Conservation (phyloP, 2,329 filamentous ascomycete species). For the Clonostachys byssicola region DNA sequence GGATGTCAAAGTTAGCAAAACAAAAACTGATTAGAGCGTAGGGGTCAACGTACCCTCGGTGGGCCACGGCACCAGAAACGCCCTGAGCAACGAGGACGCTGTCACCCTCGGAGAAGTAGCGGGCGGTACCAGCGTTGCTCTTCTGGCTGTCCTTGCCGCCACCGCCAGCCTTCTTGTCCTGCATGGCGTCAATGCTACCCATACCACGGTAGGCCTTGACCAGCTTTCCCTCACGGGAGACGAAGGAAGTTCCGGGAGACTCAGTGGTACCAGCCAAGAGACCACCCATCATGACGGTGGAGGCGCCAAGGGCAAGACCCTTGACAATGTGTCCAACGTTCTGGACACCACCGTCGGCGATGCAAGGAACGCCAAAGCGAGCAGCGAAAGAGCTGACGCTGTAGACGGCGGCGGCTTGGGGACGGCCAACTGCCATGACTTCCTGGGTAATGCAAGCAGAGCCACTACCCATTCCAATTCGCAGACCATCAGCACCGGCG, state of each 20-base stretch:
- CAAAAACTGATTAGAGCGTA: background rate
- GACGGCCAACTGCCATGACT: constrained; percentile 97
- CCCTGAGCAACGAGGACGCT: constrained; percentile 93
- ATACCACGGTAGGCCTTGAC: constrained; percentile 99
- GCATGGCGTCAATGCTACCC: constrained; percentile 99
- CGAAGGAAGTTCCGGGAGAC: constrained; percentile 94
- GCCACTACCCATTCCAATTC: constrained; percentile 98
- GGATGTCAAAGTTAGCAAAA: background rate
- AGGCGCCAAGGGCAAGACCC: constrained; percentile 89
- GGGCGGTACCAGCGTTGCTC: constrained; percentile 91
- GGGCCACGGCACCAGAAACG: constrained; percentile 81
- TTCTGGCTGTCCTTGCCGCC: constrained; percentile 69
- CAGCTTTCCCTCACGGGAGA: constrained; percentile 93
- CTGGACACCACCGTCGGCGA: constrained; percentile 95
- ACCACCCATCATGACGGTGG: constrained; percentile 99
- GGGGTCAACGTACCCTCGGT: constrained; percentile 53
- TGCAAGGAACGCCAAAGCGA: constrained; percentile 93
- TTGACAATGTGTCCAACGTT: constrained; percentile 99
- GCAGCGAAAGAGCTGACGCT: constrained; percentile 86
- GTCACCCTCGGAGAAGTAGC: constrained; percentile 98
- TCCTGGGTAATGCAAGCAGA: constrained; percentile 99
- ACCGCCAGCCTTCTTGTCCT: constrained; percentile 90
- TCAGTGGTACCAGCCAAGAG: constrained; percentile 95
- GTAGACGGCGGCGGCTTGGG: constrained; percentile 90
- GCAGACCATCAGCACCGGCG: constrained; percentile 90